These are phyloP conservation scores for Leccinum subgranulosum DNA, from an alignment of 768 basidiomycete species.

Conservation along the genomic window DNA sequence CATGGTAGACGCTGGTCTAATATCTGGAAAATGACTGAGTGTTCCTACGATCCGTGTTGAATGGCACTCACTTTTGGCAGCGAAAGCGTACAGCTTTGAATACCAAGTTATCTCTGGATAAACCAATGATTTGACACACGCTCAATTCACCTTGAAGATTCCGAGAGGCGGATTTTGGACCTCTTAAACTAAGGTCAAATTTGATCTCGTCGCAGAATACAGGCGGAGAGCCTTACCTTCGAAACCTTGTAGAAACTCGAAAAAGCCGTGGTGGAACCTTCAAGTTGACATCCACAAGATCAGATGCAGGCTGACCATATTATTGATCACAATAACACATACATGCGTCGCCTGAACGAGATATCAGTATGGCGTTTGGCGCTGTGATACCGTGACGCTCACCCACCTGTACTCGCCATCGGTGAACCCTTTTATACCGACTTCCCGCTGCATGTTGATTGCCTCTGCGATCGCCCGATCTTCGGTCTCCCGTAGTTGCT, in stretches of 20 bases:
- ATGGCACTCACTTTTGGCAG: background rate
- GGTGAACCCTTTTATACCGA: slow-evolving; percentile 41
- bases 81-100: background rate
- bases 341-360: background rate
- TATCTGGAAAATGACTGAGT: background rate
- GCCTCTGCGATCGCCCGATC: slow-evolving; percentile 37
- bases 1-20: background rate
- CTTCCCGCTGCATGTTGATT: slow-evolving; percentile 37
- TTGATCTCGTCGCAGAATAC: background rate
- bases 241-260: background rate
- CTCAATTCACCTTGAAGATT: background rate
- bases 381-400: slow-evolving; percentile 15
- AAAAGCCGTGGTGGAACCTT: background rate
- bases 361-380: background rate
- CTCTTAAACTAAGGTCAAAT: background rate
- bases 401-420: slow-evolving; percentile 40
- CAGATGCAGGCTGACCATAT: background rate
- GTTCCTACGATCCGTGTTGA: background rate
- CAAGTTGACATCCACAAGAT: background rate
- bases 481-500: slow-evolving; percentile 37
- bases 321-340: background rate
- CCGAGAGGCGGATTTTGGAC: background rate
- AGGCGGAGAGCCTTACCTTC: background rate
- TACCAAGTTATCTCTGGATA: background rate
- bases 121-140: background rate